Evolutionary conservation across 768 basidiomycete species (phyloP).

Genomic region (Dendrothele bispora): DNA sequence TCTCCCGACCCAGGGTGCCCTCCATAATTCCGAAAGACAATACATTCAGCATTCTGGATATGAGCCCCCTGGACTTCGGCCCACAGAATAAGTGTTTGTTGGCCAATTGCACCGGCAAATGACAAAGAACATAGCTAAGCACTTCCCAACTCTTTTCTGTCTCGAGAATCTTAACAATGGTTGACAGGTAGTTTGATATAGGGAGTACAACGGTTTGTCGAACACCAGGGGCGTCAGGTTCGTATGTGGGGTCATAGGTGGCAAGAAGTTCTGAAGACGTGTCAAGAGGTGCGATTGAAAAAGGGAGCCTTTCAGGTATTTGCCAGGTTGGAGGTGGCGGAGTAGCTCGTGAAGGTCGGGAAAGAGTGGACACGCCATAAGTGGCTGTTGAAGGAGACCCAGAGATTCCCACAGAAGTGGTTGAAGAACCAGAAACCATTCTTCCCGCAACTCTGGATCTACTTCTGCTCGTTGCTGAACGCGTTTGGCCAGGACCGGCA

Average conservation of each 20-base stretch:
- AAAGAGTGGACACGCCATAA: no score
- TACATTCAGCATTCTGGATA: constrained; percentile 60
- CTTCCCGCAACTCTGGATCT: constrained; percentile 53
- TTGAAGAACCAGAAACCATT: no score
- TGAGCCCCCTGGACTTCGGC: constrained; percentile 64
- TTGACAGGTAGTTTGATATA: constrained; percentile 69
- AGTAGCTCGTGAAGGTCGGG: constrained; percentile 32
- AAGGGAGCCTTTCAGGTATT: constrained; percentile 64
- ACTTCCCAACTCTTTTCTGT: constrained; percentile 89
- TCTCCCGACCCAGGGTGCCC: constrained; percentile 47
- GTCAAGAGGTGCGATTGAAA: constrained; percentile 53
- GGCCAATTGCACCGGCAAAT: constrained; percentile 85
- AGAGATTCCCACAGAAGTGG: no score
- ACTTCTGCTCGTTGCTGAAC: constrained; percentile 56
- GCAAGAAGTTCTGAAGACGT: constrained; percentile 67
- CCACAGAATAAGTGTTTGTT: constrained; percentile 99
- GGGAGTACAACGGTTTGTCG: constrained; percentile 55
- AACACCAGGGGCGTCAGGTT: no score
- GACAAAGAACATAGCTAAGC: constrained; percentile 86
- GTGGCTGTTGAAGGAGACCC: no score
- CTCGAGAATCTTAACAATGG: constrained; percentile 65
- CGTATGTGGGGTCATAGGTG: constrained; percentile 61
- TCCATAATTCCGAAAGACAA: constrained; percentile 68
- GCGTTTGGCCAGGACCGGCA: constrained; percentile 29
- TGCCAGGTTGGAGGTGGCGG: constrained; percentile 55